Evolutionary conservation across 768 basidiomycete species (phyloP).

Genomic region (Leccinum variicolor): DNA sequence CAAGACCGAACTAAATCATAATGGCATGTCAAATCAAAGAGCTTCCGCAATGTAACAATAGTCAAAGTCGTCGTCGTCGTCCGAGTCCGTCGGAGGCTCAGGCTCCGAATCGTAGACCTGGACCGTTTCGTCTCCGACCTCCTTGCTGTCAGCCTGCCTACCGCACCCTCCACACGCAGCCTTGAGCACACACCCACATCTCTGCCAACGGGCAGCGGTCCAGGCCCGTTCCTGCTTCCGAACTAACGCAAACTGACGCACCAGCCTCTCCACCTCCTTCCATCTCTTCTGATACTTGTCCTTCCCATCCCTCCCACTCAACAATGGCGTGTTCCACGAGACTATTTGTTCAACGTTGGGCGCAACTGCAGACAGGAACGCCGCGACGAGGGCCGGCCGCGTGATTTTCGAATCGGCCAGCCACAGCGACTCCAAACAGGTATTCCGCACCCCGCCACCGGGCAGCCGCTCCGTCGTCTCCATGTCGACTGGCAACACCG

Average conservation of each 20-base stretch:
- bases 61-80: slow-evolving; percentile 26
- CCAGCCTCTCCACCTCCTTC: slow-evolving; percentile 20
- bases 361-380: slow-evolving; percentile 28
- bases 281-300: slow-evolving; percentile 25
- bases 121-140: slow-evolving; percentile 6
- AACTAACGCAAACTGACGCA: slow-evolving; percentile 19
- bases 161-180: neutral
- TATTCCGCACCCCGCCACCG: slow-evolving; percentile 23
- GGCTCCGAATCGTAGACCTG: slow-evolving; percentile 24
- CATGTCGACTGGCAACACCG: slow-evolving; percentile 9
- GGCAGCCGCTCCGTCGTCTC: slow-evolving; percentile 3
- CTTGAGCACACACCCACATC: neutral
- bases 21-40: neutral
- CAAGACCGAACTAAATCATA: neutral
- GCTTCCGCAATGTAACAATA: slow-evolving; percentile 20
- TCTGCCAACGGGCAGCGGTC: slow-evolving; percentile 1
- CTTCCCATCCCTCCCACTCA: slow-evolving; percentile 23
- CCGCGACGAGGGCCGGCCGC: slow-evolving; percentile 23
- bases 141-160: neutral
- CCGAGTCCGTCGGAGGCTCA: slow-evolving; percentile 17
- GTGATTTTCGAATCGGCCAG: slow-evolving; percentile 27
- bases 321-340: slow-evolving; percentile 29
- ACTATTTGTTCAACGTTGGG: slow-evolving; percentile 28
- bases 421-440: slow-evolving; percentile 27
- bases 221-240: slow-evolving; percentile 22